phyloP scores from a whole-genome alignment of 1,284 basidiomycete species.

The Porphyrellus sp. region DNA sequence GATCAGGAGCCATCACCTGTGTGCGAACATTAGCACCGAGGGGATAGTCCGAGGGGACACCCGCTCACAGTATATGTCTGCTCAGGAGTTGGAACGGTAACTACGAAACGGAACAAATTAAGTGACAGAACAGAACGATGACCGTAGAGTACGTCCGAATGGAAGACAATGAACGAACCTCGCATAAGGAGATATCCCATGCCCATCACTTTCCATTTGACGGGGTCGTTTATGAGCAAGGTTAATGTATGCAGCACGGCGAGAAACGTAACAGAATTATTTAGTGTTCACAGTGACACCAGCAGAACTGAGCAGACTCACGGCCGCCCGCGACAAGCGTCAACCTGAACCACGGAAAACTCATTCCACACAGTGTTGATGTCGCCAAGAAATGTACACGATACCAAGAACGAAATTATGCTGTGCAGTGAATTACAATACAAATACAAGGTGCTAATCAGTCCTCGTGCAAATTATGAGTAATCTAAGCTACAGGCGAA shows the following conservation, averaged over 20 bases:
- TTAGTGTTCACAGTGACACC: constrained; percentile 3
- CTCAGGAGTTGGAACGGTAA: constrained; percentile 51
- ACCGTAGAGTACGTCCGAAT: not conserved
- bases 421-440: constrained; percentile 20
- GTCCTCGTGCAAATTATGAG: constrained; percentile 16
- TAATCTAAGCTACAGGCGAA: constrained; percentile 4
- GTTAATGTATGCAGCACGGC: not conserved
- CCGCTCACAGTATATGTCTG: constrained; percentile 38
- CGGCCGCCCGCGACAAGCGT: constrained; percentile 44
- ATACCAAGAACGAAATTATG: constrained; percentile 3
- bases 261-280: constrained; percentile 8
- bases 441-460: constrained; percentile 1
- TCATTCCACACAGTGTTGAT: constrained; percentile 20
- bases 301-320: constrained; percentile 36
- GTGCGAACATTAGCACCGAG: constrained; percentile 4
- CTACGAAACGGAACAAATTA: constrained; percentile 35
- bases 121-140: not conserved
- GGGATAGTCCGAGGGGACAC: not conserved
- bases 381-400: not conserved
- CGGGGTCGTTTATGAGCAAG: not conserved
- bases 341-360: constrained; percentile 54
- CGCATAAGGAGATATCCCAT: constrained; percentile 64
- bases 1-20: constrained; percentile 66
- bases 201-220: constrained; percentile 47
- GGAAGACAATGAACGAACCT: constrained; percentile 41